Evolutionary conservation across 148 eudicot genomes (phyloP).

Genomic region (Drosera capensis): DNA sequence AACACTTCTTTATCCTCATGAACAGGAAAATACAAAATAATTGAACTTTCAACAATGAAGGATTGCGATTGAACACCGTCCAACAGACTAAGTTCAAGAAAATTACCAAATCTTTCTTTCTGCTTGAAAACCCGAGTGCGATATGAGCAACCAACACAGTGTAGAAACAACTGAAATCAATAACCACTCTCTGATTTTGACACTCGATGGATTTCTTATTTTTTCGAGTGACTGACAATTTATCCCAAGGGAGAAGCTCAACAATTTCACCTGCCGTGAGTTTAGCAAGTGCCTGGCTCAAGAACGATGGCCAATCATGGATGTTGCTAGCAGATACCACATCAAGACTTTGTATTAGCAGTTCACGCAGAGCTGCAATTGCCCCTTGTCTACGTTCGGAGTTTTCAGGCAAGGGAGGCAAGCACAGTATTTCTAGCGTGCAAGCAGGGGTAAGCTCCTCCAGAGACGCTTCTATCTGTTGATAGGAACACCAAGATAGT

Average conservation of each 20-base stretch:
- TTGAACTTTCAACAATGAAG: too few species aligned
- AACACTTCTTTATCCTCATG: too few species aligned
- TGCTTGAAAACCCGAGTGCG: slow-evolving; percentile 85
- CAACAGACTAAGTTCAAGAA: slow-evolving; percentile 7
- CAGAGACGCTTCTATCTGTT: slow-evolving; percentile 87
- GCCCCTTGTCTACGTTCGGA: slow-evolving; percentile 80
- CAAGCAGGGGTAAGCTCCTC: slow-evolving; percentile 94
- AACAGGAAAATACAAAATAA: too few species aligned
- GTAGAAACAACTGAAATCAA: slow-evolving; percentile 75
- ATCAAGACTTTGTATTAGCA: slow-evolving; percentile 89
- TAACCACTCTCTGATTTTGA: slow-evolving; percentile 84
- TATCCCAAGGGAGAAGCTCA: slow-evolving; percentile 91
- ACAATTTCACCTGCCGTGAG: slow-evolving; percentile 85
- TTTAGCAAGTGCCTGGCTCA: slow-evolving; percentile 67
- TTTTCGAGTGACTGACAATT: slow-evolving; percentile 65
- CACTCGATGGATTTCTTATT: slow-evolving; percentile 85
- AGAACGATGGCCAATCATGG: slow-evolving; percentile 85
- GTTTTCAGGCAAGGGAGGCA: slow-evolving; percentile 75
- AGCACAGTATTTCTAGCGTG: slow-evolving; percentile 74
- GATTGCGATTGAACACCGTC: too few species aligned
- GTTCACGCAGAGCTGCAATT: slow-evolving; percentile 79
- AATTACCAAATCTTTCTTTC: slow-evolving; percentile 69
- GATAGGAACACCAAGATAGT: slow-evolving; percentile 3
- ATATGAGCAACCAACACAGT: slow-evolving; percentile 66
- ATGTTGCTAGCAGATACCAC: slow-evolving; percentile 67